Conservation (phyloP, 2,329 filamentous ascomycete genomes). For the Capronia epimyces region DNA sequence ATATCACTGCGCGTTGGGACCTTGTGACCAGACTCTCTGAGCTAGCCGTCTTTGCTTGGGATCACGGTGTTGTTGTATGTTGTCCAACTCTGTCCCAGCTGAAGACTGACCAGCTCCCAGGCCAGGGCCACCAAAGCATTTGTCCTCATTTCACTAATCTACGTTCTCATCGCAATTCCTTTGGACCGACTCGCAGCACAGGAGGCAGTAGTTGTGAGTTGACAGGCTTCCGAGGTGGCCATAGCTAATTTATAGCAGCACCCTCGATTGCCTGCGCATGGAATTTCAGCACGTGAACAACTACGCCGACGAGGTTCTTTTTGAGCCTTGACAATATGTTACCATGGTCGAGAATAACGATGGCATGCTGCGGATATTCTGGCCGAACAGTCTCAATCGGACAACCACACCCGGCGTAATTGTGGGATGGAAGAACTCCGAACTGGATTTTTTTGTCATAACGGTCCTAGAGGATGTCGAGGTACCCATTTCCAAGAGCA, state of each 20-base stretch:
- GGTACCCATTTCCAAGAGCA: slow-evolving; percentile 47
- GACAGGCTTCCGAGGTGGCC: not conserved
- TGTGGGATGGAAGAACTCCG: slow-evolving; percentile 93
- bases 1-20: slow-evolving; percentile 99
- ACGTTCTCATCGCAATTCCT: slow-evolving; percentile 77
- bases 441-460: slow-evolving; percentile 82
- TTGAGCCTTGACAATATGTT: slow-evolving; percentile 54
- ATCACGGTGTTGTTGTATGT: slow-evolving; percentile 92
- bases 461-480: slow-evolving; percentile 86
- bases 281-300: slow-evolving; percentile 92
- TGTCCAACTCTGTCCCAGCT: not conserved
- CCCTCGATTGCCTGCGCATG: slow-evolving; percentile 68
- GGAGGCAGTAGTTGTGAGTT: slow-evolving; percentile 71
- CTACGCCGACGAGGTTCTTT: slow-evolving; percentile 91
- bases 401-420: slow-evolving; percentile 74
- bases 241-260: slow-evolving; percentile 53
- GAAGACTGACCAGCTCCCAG: slow-evolving; percentile 43
- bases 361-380: slow-evolving; percentile 97
- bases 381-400: slow-evolving; percentile 78
- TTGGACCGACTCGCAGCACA: slow-evolving; percentile 73
- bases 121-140: slow-evolving; percentile 82
- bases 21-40: slow-evolving; percentile 95
- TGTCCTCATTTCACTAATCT: slow-evolving; percentile 72
- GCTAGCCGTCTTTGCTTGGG: slow-evolving; percentile 93
- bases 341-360: slow-evolving; percentile 59